These are phyloP conservation scores for Breviolum minutum DNA, from an alignment of 73 alveolate species.

Conservation along the genomic window DNA sequence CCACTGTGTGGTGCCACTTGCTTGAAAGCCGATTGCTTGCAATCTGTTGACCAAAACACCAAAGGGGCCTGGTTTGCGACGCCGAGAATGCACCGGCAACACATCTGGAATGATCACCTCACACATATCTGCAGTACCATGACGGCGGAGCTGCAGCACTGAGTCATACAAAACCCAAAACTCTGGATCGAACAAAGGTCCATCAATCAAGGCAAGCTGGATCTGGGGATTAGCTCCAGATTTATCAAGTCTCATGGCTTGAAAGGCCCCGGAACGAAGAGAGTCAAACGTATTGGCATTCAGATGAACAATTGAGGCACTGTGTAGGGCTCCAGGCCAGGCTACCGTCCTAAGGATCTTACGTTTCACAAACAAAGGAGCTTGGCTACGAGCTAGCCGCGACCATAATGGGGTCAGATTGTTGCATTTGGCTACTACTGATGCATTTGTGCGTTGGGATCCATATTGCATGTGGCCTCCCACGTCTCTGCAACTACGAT, in stretches of 20 bases:
- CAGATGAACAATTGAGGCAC: background rate
- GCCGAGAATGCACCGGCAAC: background rate
- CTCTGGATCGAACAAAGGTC: background rate
- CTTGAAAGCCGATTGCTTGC: background rate
- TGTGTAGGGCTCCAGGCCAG: background rate
- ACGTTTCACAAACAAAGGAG: background rate
- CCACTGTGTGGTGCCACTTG: background rate
- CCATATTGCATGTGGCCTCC: background rate
- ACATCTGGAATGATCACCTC: background rate
- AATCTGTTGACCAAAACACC: background rate
- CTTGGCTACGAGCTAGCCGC: background rate
- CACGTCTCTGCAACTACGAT: background rate
- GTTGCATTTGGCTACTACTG: background rate
- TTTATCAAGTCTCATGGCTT: background rate
- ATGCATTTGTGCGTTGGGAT: background rate
- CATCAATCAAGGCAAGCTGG: background rate
- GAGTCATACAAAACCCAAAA: background rate
- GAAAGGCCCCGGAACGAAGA: background rate
- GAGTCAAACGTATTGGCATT: background rate
- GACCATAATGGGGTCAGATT: background rate
- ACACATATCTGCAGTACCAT: background rate
- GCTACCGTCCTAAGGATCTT: background rate
- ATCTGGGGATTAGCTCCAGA: background rate
- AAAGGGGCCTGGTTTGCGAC: background rate
- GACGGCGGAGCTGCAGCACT: background rate